Percentiles rank a stretch among this genome's conserved stretches.
phyloP scores from a whole-genome alignment of 768 basidiomycete species.

The Boletus sp. region DNA sequence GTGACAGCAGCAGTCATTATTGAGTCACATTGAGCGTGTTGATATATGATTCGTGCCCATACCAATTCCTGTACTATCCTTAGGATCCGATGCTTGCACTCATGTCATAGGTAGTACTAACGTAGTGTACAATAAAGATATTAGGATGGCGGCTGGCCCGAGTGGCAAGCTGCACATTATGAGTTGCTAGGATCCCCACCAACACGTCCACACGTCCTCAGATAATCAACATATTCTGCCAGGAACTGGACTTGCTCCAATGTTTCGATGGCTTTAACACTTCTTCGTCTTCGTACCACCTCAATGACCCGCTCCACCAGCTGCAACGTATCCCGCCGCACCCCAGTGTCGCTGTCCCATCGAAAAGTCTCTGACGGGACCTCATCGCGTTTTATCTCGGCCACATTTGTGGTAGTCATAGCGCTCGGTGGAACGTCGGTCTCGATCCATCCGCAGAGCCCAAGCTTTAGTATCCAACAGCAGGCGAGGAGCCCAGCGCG shows the following conservation, averaged over 20 bases:
- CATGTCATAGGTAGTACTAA: constrained; percentile 3
- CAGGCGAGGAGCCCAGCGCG: constrained; percentile 90
- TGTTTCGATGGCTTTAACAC: constrained; percentile 90
- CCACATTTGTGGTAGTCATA: constrained; percentile 4
- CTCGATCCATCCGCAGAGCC: constrained; percentile 74
- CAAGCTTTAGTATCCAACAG: constrained; percentile 90
- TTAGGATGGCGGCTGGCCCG: too few species aligned
- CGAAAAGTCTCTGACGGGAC: background rate
- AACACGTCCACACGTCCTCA: constrained; percentile 31
- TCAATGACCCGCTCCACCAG: constrained; percentile 73
- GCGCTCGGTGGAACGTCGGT: constrained; percentile 11
- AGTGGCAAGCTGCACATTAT: background rate
- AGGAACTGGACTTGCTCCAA: constrained; percentile 89
- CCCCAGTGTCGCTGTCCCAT: constrained; percentile 25
- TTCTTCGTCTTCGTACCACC: constrained; percentile 72
- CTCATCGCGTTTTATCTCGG: constrained; percentile 5
- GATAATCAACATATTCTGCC: constrained; percentile 69
- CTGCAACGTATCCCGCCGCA: constrained; percentile 50
- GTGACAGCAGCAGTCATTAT: constrained; percentile 1
- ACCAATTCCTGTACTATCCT: constrained; percentile 1
- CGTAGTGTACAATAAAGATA: constrained; percentile 2
- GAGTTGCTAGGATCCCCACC: background rate
- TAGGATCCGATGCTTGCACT: background rate
- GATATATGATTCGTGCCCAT: background rate
- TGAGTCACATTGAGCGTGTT: background rate